A percentile compares a stretch with the other conserved stretches of the same genome.
These are phyloP conservation scores for Fraxinus sp. DNA, from an alignment of 305 asterid genomes.

Conservation along the genomic window DNA sequence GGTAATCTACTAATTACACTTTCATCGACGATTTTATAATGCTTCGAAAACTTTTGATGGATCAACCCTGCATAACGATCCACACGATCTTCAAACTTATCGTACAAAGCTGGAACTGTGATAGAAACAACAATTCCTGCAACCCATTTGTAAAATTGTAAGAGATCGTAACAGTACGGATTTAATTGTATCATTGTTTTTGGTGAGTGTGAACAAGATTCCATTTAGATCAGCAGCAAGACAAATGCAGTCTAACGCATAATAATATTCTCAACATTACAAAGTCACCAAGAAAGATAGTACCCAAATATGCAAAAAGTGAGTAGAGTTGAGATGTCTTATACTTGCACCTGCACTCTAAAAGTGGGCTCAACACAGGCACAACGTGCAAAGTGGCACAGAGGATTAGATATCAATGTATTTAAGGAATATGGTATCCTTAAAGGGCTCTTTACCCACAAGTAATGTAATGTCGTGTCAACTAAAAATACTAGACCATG, in stretches of 20 bases:
- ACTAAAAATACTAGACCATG: not conserved
- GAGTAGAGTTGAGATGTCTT: not conserved
- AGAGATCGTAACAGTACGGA: not conserved
- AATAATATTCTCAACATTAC: not conserved
- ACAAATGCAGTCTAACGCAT: not conserved
- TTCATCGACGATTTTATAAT: constrained; percentile 79
- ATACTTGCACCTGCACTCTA: not conserved
- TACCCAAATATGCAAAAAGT: not conserved
- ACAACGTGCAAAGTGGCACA: not conserved
- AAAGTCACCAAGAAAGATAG: not conserved
- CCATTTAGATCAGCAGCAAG: not conserved
- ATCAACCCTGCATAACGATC: constrained; percentile 65
- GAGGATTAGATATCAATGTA: not conserved
- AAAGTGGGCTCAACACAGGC: not conserved
- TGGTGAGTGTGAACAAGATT: not conserved
- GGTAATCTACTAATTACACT: constrained; percentile 72
- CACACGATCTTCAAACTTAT: constrained; percentile 60
- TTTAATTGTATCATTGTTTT: not conserved
- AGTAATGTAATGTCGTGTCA: not conserved
- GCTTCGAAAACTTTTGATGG: constrained; percentile 63
- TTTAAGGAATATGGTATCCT: not conserved
- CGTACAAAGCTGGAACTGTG: constrained; percentile 71
- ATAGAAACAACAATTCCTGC: constrained; percentile 69
- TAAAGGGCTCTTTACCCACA: not conserved
- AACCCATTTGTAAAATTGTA: constrained; percentile 18